Percentiles rank a stretch among this genome's conserved stretches.
Evolutionary conservation across 1,139 yeast species (phyloP).

Genomic region (Diutina siamensis): DNA sequence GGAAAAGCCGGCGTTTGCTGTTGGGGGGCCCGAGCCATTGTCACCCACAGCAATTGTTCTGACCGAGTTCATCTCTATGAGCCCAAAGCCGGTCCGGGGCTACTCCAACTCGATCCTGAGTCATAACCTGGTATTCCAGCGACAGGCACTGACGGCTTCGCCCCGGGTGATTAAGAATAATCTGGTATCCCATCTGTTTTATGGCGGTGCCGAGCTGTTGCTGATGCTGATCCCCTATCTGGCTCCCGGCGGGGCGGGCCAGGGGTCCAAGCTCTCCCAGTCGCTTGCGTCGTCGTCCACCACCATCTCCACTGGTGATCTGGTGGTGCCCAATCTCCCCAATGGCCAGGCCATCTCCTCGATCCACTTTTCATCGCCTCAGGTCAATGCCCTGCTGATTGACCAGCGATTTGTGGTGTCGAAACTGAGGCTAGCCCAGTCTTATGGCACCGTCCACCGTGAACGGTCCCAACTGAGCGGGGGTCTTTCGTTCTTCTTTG

Average conservation of each 20-base stretch:
- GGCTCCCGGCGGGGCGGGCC: constrained; percentile 49
- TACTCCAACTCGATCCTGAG: neutral
- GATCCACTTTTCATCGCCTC: constrained; percentile 61
- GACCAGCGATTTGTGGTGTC: constrained; percentile 68
- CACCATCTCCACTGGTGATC: neutral
- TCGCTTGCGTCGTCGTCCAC: neutral
- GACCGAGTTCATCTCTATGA: neutral
- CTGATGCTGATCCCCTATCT: constrained; percentile 60
- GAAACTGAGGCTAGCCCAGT: constrained; percentile 55
- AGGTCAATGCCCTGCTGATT: constrained; percentile 40
- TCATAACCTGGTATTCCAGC: neutral
- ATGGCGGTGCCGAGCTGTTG: constrained; percentile 34
- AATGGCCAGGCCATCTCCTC: constrained; percentile 47
- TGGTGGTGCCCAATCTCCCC: constrained; percentile 27
- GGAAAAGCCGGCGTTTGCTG: neutral
- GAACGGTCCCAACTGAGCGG: constrained; percentile 1
- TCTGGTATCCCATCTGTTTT: constrained; percentile 32
- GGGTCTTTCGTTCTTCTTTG: constrained; percentile 37
- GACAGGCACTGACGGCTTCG: constrained; percentile 12
- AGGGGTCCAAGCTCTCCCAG: neutral
- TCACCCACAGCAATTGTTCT: neutral
- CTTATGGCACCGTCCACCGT: neutral
- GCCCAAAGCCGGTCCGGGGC: neutral
- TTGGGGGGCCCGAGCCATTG: neutral
- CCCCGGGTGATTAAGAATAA: constrained; percentile 34